phyloP scores from a whole-genome alignment of 2,329 filamentous ascomycete species.

The Rutstroemia sp. region DNA sequence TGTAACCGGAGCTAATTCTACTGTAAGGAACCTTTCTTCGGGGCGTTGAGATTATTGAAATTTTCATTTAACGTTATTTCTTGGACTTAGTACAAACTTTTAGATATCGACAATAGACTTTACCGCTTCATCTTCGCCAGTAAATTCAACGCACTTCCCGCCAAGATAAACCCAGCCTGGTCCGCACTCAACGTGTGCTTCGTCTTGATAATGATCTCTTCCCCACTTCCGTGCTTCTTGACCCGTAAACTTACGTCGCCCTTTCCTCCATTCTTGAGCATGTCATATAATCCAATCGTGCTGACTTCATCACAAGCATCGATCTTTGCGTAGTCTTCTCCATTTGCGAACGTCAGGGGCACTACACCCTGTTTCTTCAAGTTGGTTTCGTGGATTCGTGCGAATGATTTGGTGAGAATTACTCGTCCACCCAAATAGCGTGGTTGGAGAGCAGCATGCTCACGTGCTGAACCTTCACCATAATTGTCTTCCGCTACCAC shows the following conservation, averaged over 20 bases:
- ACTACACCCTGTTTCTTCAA: constrained; percentile 97
- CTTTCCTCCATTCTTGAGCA: constrained; percentile 69
- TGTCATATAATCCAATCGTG: constrained; percentile 77
- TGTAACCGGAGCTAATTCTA: no score
- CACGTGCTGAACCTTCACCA: constrained; percentile 81
- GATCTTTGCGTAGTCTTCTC: constrained; percentile 80
- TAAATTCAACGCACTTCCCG: constrained; percentile 88
- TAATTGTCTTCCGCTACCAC: constrained; percentile 98
- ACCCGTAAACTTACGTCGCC: constrained; percentile 67
- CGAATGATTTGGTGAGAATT: constrained; percentile 81
- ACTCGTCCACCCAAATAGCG: constrained; percentile 82
- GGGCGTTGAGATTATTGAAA: neutral
- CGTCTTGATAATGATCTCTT: constrained; percentile 64
- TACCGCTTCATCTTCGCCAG: constrained; percentile 52
- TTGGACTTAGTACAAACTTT: neutral
- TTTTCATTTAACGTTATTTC: neutral
- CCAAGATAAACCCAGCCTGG: constrained; percentile 86
- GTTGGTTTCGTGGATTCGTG: constrained; percentile 91
- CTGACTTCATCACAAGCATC: constrained; percentile 74
- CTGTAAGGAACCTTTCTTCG: no score
- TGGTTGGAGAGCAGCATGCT: constrained; percentile 85
- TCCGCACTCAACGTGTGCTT: constrained; percentile 84
- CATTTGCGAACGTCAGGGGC: constrained; percentile 82
- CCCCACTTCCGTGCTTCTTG: constrained; percentile 51
- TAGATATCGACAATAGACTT: neutral